A percentile compares a stretch with the other conserved stretches of the same genome.
Conservation (phyloP, 441 rosid species). For the Biscutella auriculata region DNA sequence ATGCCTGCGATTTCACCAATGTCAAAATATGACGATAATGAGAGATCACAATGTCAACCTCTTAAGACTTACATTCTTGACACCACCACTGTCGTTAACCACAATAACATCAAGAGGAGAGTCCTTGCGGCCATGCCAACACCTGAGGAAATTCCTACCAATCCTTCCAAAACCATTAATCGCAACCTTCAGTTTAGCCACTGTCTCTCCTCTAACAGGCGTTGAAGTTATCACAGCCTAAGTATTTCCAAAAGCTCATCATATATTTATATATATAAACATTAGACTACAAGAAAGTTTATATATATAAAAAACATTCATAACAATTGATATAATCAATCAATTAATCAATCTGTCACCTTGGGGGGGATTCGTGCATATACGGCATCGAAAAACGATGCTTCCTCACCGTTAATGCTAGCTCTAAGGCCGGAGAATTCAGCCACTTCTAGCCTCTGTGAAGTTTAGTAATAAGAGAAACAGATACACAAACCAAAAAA, state of each 20-base stretch:
- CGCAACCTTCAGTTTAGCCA: conserved; percentile 86
- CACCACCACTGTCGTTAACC: conserved; percentile 90
- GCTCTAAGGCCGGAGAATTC: conserved; percentile 76
- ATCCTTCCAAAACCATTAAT: conserved; percentile 94
- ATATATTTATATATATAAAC: not conserved
- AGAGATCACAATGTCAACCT: too few species aligned
- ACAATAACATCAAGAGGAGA: conserved; percentile 87
- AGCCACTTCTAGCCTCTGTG: conserved; percentile 61
- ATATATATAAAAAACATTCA: not conserved
- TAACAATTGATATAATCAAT: not conserved
- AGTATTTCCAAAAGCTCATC: conserved; percentile 13
- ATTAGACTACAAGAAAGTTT: too few species aligned
- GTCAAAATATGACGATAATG: too few species aligned
- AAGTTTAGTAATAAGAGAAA: not conserved
- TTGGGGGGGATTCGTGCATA: conserved; percentile 60
- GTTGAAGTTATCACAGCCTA: conserved; percentile 37
- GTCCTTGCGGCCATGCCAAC: conserved; percentile 93
- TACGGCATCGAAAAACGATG: conserved; percentile 61
- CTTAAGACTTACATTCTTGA: too few species aligned
- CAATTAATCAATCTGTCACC: conserved; percentile 28
- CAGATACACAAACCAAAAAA: not conserved
- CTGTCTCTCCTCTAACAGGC: conserved; percentile 53
- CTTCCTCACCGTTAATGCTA: conserved; percentile 29
- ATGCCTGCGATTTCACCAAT: conserved; percentile 38
- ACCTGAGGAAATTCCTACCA: conserved; percentile 91